Evolutionary conservation across 257 asterid species (phyloP).

Genomic region (Fraxinus anomala): DNA sequence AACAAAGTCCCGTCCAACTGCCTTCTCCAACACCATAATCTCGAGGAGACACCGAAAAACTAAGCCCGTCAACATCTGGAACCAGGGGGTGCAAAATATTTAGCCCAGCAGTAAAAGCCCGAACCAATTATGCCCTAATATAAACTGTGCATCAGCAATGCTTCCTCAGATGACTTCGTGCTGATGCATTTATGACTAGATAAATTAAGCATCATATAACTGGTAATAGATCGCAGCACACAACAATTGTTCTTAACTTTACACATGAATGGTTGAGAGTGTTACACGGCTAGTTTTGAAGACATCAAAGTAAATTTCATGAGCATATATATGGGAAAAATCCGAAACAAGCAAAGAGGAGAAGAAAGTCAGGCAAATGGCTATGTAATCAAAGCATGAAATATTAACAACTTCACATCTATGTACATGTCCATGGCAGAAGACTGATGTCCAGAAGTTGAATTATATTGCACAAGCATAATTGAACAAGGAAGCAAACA

Average conservation of each 20-base stretch:
- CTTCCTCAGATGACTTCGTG: conserved; percentile 13
- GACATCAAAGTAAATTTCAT: neutral
- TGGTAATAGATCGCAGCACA: conserved; percentile 3
- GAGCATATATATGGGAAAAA: neutral
- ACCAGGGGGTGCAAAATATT: conserved; percentile 20
- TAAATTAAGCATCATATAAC: conserved; percentile 2
- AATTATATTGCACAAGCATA: neutral
- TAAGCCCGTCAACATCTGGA: conserved; percentile 57
- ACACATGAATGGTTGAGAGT: neutral
- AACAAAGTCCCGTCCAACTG: conserved; percentile 92
- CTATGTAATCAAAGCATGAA: conserved; percentile 10
- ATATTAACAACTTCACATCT: conserved; percentile 12
- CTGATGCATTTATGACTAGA: conserved; percentile 6
- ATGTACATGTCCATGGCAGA: conserved; percentile 9
- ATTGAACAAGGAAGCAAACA: conserved; percentile 18
- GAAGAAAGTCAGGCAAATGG: neutral
- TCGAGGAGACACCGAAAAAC: conserved; percentile 75
- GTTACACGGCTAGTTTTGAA: neutral
- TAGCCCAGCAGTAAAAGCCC: conserved; percentile 4
- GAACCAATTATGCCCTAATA: conserved; percentile 6
- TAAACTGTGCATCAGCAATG: neutral
- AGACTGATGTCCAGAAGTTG: conserved; percentile 7
- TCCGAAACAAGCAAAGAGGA: neutral
- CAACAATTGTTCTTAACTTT: neutral
- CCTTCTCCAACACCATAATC: conserved; percentile 93